Base-by-base conservation (phyloP, 129 eudicot genomes). In the Lactuca saligna region DNA sequence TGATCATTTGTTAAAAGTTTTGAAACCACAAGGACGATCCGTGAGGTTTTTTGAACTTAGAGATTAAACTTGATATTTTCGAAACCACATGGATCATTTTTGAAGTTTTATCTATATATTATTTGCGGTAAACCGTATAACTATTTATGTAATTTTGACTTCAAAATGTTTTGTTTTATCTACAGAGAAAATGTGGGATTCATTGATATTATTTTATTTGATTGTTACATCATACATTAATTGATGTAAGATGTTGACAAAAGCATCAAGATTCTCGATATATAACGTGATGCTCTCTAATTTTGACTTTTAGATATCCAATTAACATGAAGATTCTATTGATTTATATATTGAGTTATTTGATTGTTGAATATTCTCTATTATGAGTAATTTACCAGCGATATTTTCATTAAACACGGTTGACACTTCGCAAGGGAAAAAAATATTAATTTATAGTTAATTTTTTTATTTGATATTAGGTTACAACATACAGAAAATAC, bases 231-330 rank as follows among this genome's bases (percentile, higher is more conserved):
- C 7, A 32, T 12, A 49, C 31, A 53, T 49, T 48, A 71, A 32
- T 34, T 32, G 68, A 33, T 54, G 8, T 20, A 35, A 34, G 68
- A 71, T 50, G 76, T 34, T 71, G 76, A 72, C 70, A 35, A 51
- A 9, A n/a, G 62, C 20, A 61, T 72, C 63, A 63, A 62, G 63
- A 71, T 71, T 71, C 76, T 34, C 54, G 42, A 53, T 20, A 62
- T 53, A 53, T 62, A 72, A 72, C 77, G 69, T 72, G 63, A 37
- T 13, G 62, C 59, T 15, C 68, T 63, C 63, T 37, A 54, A 29
- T n/a, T 59, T 72, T 72, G 70, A 62, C 70, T 62, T 72, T 58
- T 62, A 7, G n/a, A 61, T 35, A 53, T 61, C 77, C 77, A 72
- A 72, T 72, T 72, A 72, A 6, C 62, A 61, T 8, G n/a, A 61